Conservation (phyloP, 768 basidiomycete species). For the Atractiella rhizophila region DNA sequence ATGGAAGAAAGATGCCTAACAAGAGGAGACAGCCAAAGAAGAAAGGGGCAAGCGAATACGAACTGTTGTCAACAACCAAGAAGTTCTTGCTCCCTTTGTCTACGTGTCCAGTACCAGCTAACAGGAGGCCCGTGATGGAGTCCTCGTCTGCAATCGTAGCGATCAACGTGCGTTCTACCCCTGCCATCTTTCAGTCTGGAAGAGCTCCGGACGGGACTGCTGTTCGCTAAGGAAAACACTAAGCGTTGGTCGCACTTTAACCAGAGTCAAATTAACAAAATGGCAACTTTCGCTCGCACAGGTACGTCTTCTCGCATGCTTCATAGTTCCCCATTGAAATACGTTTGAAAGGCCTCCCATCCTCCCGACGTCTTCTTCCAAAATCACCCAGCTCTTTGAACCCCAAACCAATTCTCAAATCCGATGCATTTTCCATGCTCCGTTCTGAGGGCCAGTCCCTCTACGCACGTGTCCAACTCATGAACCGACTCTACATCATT, state of each 20-base stretch:
- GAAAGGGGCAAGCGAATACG: constrained; percentile 18
- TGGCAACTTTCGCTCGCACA: no score
- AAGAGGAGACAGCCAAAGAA: not conserved
- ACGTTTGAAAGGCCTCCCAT: no score
- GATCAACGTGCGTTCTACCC: not conserved
- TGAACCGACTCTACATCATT: constrained; percentile 57
- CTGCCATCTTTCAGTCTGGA: no score
- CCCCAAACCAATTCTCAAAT: no score
- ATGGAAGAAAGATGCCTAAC: not conserved
- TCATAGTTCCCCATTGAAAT: no score
- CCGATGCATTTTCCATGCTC: no score
- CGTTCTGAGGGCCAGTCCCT: no score
- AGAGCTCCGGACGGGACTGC: constrained; percentile 1
- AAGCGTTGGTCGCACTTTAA: not conserved
- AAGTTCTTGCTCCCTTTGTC: constrained; percentile 93
- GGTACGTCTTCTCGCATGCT: no score
- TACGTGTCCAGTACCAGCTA: constrained; percentile 84
- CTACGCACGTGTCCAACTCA: no score
- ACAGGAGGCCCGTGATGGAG: constrained; percentile 78
- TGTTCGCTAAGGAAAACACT: not conserved
- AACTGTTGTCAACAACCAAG: constrained; percentile 77
- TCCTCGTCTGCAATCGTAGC: no score
- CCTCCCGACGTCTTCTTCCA: no score
- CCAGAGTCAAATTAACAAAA: not conserved
- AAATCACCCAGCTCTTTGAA: no score